A percentile compares a stretch with the other conserved stretches of the same genome.
These are phyloP conservation scores for Xylaria palmicola DNA, from an alignment of 495 filamentous ascomycete genomes.

Conservation along the genomic window DNA sequence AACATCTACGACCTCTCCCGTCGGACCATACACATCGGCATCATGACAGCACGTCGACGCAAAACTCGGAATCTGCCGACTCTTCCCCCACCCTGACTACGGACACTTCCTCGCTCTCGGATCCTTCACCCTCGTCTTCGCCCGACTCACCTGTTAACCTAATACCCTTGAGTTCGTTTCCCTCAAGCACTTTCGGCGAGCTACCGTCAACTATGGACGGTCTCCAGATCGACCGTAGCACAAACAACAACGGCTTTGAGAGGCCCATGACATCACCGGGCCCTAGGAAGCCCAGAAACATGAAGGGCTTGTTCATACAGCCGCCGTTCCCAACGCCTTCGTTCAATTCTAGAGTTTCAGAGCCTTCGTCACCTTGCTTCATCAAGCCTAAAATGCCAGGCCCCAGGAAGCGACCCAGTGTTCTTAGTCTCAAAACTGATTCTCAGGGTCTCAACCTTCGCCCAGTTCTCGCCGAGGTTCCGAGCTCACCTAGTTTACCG, in stretches of 20 bases:
- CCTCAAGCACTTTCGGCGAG: slow-evolving; percentile 45
- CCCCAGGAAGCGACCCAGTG: slow-evolving; percentile 72
- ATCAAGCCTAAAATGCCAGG: slow-evolving; percentile 71
- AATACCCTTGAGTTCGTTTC: slow-evolving; percentile 57
- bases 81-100: slow-evolving; percentile 92
- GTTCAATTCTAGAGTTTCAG: slow-evolving; percentile 52
- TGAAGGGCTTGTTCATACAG: slow-evolving; percentile 90
- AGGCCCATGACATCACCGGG: slow-evolving; percentile 65
- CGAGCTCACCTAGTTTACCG: slow-evolving; percentile 43
- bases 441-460: slow-evolving; percentile 45
- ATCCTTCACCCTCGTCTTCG: slow-evolving; percentile 86
- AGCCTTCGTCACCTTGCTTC: slow-evolving; percentile 79
- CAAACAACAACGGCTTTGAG: slow-evolving; percentile 37
- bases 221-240: slow-evolving; percentile 26
- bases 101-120: slow-evolving; percentile 83
- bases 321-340: slow-evolving; percentile 57
- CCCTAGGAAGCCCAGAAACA: slow-evolving; percentile 78
- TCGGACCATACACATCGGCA: slow-evolving; percentile 52
- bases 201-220: slow-evolving; percentile 44
- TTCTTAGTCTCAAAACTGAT: slow-evolving; percentile 65
- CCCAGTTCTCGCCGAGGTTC: slow-evolving; percentile 41
- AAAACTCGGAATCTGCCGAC: slow-evolving; percentile 80
- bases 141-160: slow-evolving; percentile 78
- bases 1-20: slow-evolving; percentile 37
- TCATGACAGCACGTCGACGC: slow-evolving; percentile 72